These are phyloP conservation scores for Coleophoma crateriformis DNA, from an alignment of 2,329 filamentous ascomycete genomes.

Conservation along the genomic window DNA sequence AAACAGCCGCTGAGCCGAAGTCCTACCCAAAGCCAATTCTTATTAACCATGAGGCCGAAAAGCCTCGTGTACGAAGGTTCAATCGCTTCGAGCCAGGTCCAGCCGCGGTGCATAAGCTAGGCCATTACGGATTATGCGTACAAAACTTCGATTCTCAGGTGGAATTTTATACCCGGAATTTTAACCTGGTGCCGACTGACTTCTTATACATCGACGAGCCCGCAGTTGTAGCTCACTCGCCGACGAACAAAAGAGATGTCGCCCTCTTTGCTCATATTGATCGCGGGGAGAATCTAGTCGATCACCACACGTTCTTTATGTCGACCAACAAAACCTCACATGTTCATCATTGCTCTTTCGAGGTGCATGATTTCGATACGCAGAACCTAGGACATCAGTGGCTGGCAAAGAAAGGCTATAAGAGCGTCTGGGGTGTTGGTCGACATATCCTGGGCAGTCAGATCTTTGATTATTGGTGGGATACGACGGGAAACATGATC, in stretches of 20 bases:
- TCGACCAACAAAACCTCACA: slow-evolving; percentile 23
- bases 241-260: slow-evolving; percentile 26
- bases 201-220: slow-evolving; percentile 20
- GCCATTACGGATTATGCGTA: slow-evolving; percentile 49
- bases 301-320: slow-evolving; percentile 53
- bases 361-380: slow-evolving; percentile 67
- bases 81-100: slow-evolving; percentile 43
- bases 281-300: slow-evolving; percentile 38
- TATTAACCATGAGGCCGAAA: slow-evolving; percentile 39
- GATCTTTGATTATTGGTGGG: slow-evolving; percentile 61
- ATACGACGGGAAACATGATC: slow-evolving; percentile 44
- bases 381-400: slow-evolving; percentile 67
- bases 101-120: slow-evolving; percentile 45
- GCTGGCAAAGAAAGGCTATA: slow-evolving; percentile 56
- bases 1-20: slow-evolving; percentile 30
- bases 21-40: slow-evolving; percentile 13
- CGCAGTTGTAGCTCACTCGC: slow-evolving; percentile 23
- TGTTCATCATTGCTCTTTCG: slow-evolving; percentile 60
- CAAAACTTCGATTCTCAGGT: slow-evolving; percentile 42
- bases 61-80: slow-evolving; percentile 38
- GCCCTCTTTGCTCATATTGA: slow-evolving; percentile 50
- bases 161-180: slow-evolving; percentile 43
- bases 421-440: slow-evolving; percentile 65
- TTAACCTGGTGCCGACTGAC: slow-evolving; percentile 47
- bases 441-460: slow-evolving; percentile 65